phyloP scores from a whole-genome alignment of 805 yeast species.

The Martiniozyma abietophila region DNA sequence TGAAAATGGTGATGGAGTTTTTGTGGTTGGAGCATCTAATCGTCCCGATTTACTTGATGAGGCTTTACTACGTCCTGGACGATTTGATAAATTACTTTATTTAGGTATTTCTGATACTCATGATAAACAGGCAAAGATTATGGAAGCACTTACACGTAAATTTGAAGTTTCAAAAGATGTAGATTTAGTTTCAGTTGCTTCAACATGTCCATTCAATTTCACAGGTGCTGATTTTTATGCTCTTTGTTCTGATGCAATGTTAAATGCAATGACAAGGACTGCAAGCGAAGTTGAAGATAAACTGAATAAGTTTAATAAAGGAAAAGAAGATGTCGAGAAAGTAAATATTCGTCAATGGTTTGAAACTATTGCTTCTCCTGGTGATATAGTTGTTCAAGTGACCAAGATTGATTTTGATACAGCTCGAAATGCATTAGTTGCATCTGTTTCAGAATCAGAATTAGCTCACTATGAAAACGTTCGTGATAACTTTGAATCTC shows the following conservation, averaged over 20 bases:
- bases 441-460: conserved; percentile 85
- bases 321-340: conserved; percentile 27
- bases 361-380: conserved; percentile 61
- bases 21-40: conserved; percentile 98
- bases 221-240: conserved; percentile 99
- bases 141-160: conserved; percentile 84
- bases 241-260: conserved; percentile 88
- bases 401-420: conserved; percentile 65
- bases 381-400: conserved; percentile 64
- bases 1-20: conserved; percentile 75
- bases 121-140: conserved; percentile 76
- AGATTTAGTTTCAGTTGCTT: conserved; percentile 49
- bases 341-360: conserved; percentile 84
- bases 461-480: conserved; percentile 70
- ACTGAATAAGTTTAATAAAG: conserved; percentile 41
- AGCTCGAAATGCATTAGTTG: conserved; percentile 62
- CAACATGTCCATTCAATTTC: conserved; percentile 73
- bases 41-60: conserved; percentile 94
- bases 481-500: conserved; percentile 63
- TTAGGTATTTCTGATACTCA: conserved; percentile 88
- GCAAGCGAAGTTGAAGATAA: conserved; percentile 69
- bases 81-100: conserved; percentile 92
- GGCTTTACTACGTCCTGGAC: conserved; percentile 85
- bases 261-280: conserved; percentile 89
- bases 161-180: conserved; percentile 55